These are phyloP conservation scores for Scleroderma bovista DNA, from an alignment of 768 basidiomycete genomes.

Conservation along the genomic window DNA sequence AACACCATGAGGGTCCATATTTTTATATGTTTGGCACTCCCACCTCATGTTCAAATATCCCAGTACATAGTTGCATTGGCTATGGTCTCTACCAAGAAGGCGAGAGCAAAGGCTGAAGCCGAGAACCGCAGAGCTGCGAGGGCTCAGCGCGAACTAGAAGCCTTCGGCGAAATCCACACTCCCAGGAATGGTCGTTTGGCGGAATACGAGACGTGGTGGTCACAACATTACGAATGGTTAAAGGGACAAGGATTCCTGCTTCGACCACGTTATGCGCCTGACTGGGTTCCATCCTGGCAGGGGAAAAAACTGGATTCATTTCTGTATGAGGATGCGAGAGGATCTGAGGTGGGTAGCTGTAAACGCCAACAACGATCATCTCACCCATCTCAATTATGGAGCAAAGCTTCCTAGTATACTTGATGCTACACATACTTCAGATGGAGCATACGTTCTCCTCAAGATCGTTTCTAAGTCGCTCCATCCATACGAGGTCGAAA, in stretches of 20 bases:
- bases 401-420: not conserved
- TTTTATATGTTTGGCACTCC: no score
- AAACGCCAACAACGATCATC: not conserved
- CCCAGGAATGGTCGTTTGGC: conserved; percentile 1
- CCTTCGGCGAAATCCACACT: no score
- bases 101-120: no score
- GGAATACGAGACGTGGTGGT: conserved; percentile 24
- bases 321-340: not conserved
- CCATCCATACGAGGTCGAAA: conserved; percentile 20
- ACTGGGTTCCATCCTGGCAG: conserved; percentile 9
- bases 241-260: conserved; percentile 26
- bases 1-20: no score
- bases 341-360: conserved; percentile 1
- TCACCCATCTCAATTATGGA: no score
- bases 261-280: conserved; percentile 28
- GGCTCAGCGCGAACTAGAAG: no score
- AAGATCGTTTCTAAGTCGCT: conserved; percentile 14
- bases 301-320: not conserved
- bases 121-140: no score
- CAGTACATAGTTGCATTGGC: no score
- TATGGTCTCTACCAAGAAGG: no score
- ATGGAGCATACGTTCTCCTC: conserved; percentile 22
- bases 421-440: conserved; percentile 20
- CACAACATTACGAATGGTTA: conserved; percentile 1
- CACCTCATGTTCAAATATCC: no score